These are phyloP conservation scores for Saccharomycopsis malanga DNA, from an alignment of 805 yeast genomes.

Conservation along the genomic window DNA sequence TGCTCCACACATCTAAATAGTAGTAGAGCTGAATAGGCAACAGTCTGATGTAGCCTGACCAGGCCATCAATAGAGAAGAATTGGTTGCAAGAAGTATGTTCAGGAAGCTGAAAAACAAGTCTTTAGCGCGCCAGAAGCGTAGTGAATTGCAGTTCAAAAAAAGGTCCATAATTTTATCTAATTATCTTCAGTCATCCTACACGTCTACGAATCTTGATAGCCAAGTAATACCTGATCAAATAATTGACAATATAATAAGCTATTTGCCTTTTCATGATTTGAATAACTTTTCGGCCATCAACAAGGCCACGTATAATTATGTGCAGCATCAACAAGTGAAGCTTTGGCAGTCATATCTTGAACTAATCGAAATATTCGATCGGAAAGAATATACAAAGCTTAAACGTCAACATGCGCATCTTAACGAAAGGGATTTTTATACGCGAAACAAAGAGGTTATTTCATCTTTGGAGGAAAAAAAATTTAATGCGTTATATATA, in stretches of 20 bases:
- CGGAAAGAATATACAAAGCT: slow-evolving; percentile 2
- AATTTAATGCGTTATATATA: slow-evolving; percentile 16
- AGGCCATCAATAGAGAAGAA: no score
- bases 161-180: slow-evolving; percentile 17
- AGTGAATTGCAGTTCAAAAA: slow-evolving; percentile 16
- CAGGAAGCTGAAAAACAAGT: background rate
- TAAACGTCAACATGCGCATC: slow-evolving; percentile 4
- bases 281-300: slow-evolving; percentile 14
- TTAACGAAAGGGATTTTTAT: slow-evolving; percentile 13
- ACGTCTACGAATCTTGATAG: background rate
- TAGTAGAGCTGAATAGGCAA: no score
- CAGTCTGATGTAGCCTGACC: no score
- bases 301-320: slow-evolving; percentile 17
- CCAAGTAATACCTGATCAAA: slow-evolving; percentile 8
- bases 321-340: slow-evolving; percentile 11
- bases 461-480: background rate
- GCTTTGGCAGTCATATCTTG: slow-evolving; percentile 15
- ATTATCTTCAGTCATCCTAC: slow-evolving; percentile 15
- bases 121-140: background rate
- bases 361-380: slow-evolving; percentile 10
- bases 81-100: no score
- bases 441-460: slow-evolving; percentile 11
- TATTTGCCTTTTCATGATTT: slow-evolving; percentile 16
- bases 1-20: no score
- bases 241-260: slow-evolving; percentile 14